Percentiles rank a stretch among this genome's conserved stretches.
Conservation (phyloP, 306 rosid genomes). For the Prunus mume region DNA sequence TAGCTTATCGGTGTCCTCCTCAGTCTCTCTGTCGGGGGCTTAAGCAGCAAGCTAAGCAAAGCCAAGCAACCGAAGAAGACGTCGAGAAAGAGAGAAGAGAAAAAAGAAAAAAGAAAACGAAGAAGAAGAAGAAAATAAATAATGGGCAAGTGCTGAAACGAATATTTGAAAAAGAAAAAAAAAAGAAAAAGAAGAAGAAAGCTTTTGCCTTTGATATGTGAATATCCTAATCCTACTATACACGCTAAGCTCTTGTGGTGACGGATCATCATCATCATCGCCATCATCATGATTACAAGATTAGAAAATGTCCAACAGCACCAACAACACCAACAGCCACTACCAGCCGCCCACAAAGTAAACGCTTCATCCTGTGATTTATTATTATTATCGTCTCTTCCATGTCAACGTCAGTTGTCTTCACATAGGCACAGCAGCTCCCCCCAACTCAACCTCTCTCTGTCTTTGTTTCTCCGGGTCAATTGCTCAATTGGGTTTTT, state of each 20-base stretch:
- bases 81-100: not conserved
- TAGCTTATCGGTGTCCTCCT: not conserved
- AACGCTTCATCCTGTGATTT: slow-evolving; percentile 23
- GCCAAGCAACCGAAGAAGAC: not conserved
- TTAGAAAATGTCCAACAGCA: slow-evolving; percentile 22
- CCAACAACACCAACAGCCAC: slow-evolving; percentile 24
- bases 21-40: no score
- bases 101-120: not conserved
- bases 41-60: no score
- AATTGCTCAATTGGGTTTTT: slow-evolving; percentile 1
- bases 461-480: slow-evolving; percentile 1
- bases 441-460: not conserved
- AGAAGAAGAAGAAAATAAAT: no score
- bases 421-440: not conserved
- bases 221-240: slow-evolving; percentile 16
- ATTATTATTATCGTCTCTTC: not conserved
- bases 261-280: slow-evolving; percentile 1
- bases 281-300: slow-evolving; percentile 5
- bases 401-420: not conserved
- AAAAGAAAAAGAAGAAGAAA: not conserved
- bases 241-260: slow-evolving; percentile 15
- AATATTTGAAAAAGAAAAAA: not conserved
- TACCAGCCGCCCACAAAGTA: slow-evolving; percentile 42
- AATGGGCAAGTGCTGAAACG: not conserved
- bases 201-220: not conserved